phyloP scores from a whole-genome alignment of 306 rosid genomes.

The Inga leiocalycina region DNA sequence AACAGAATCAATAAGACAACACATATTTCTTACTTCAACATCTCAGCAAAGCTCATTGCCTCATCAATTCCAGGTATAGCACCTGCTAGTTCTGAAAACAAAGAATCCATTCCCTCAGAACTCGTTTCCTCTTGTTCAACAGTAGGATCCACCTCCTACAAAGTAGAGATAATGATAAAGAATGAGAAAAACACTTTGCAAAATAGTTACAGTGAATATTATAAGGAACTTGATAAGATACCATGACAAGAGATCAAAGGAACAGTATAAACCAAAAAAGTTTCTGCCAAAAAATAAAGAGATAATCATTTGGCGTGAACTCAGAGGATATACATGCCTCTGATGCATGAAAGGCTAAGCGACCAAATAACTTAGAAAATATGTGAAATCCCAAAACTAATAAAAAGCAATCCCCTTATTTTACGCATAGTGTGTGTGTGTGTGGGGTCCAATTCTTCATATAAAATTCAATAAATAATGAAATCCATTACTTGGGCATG shows the following conservation, averaged over 20 bases:
- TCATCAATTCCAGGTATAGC: slow-evolving; percentile 83
- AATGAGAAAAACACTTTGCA: neutral
- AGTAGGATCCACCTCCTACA: slow-evolving; percentile 73
- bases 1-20: neutral
- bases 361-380: neutral
- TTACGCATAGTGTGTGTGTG: too few species aligned
- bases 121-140: slow-evolving; percentile 62
- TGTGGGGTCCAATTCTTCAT: neutral
- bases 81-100: slow-evolving; percentile 65
- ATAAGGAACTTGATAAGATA: neutral
- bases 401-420: neutral
- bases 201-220: neutral
- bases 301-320: neutral
- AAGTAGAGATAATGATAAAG: slow-evolving; percentile 14
- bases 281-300: neutral
- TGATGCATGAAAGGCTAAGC: neutral
- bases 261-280: neutral
- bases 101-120: slow-evolving; percentile 61
- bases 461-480: neutral
- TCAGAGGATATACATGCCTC: neutral
- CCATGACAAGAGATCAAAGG: neutral
- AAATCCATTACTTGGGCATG: neutral
- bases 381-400: neutral
- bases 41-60: slow-evolving; percentile 87
- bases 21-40: slow-evolving; percentile 59